Evolutionary conservation across 495 filamentous ascomycete species (phyloP).

Genomic region (Immersiella caudata): DNA sequence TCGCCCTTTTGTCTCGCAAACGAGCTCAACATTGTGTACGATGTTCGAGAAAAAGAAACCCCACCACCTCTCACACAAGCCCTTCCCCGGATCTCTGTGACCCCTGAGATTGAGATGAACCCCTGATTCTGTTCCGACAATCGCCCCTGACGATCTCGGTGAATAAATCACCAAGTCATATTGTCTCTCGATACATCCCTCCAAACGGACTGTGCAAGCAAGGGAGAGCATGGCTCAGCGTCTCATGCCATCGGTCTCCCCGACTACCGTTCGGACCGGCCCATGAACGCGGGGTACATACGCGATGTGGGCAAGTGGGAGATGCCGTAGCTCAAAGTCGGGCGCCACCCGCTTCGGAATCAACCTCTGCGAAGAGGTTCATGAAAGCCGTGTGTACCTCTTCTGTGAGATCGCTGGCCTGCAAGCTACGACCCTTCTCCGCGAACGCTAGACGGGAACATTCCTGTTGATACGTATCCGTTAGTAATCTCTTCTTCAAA

Average conservation of each 20-base stretch:
- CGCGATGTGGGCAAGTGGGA: neutral
- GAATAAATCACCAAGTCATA: neutral
- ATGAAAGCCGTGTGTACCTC: slow-evolving; percentile 84
- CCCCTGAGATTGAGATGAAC: neutral
- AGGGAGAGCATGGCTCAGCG: too few species aligned
- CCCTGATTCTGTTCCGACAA: neutral
- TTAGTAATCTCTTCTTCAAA: neutral
- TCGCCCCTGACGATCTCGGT: neutral
- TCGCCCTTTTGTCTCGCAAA: too few species aligned
- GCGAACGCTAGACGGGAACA: slow-evolving; percentile 86
- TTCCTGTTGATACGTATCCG: slow-evolving; percentile 49
- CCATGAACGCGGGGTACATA: neutral
- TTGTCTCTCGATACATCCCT: too few species aligned
- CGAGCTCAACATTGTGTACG: too few species aligned
- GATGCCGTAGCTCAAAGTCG: slow-evolving; percentile 23
- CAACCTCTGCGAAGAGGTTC: slow-evolving; percentile 68
- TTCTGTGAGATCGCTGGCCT: slow-evolving; percentile 92
- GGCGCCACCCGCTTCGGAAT: slow-evolving; percentile 25
- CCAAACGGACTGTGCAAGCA: neutral
- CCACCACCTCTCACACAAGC: neutral
- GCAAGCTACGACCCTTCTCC: slow-evolving; percentile 84
- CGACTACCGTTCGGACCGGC: neutral
- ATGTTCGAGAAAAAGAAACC: too few species aligned
- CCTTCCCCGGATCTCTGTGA: neutral
- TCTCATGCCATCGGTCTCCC: too few species aligned